phyloP scores from a whole-genome alignment of 768 basidiomycete species.

The Agaricus sinodeliciosus region DNA sequence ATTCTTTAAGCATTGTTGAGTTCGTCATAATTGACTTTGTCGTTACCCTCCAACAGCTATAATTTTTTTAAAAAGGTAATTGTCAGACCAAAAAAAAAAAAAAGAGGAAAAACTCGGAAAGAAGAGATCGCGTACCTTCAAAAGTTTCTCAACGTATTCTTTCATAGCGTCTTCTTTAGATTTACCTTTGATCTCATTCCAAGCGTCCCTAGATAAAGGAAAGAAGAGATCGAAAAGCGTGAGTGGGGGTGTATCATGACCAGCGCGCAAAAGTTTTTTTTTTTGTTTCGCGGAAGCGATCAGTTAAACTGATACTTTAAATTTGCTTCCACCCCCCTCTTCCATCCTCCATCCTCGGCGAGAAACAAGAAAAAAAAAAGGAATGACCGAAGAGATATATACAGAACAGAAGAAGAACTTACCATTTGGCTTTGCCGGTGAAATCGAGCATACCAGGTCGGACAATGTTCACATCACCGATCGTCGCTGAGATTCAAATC shows the following conservation, averaged over 20 bases:
- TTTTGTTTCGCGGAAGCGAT: neutral
- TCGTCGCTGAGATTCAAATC: constrained; percentile 41
- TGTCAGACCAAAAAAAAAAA: no score
- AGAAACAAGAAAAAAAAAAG: no score
- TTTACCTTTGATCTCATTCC: constrained; percentile 66
- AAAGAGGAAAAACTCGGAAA: constrained; percentile 1
- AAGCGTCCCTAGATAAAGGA: constrained; percentile 65
- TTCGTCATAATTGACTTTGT: constrained; percentile 49
- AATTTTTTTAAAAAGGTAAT: constrained; percentile 7
- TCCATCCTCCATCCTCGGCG: no score
- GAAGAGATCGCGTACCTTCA: constrained; percentile 41
- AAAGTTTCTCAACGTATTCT: constrained; percentile 71
- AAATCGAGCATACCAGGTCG: constrained; percentile 82
- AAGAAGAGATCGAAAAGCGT: neutral
- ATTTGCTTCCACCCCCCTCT: no score
- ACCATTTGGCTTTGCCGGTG: constrained; percentile 89
- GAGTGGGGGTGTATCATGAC: no score
- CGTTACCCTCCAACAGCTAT: constrained; percentile 50
- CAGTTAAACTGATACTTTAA: neutral
- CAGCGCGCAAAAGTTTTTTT: neutral
- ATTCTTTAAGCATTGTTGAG: constrained; percentile 39
- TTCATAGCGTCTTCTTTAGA: constrained; percentile 64
- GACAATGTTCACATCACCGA: constrained; percentile 62
- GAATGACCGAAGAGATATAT: neutral
- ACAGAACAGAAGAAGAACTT: constrained; percentile 12